Evolutionary conservation across 805 yeast species (phyloP).

Genomic region (Metschnikowia reukaufii): DNA sequence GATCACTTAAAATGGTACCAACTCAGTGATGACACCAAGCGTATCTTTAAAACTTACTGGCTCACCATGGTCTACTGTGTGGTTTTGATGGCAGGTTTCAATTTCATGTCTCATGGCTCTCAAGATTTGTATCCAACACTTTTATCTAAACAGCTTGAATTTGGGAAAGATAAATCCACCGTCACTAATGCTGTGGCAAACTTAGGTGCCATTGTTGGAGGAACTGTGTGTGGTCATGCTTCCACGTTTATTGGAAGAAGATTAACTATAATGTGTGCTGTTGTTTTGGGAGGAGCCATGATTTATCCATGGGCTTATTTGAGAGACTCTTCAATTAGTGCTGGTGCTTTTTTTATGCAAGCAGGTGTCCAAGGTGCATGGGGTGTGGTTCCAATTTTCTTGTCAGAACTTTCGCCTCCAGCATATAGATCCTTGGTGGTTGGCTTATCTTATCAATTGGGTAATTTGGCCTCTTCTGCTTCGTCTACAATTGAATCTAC

Average conservation of each 20-base stretch:
- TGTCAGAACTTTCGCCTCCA: constrained; percentile 55
- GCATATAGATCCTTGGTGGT: constrained; percentile 15
- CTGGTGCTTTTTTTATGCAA: constrained; percentile 63
- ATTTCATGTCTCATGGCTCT: constrained; percentile 45
- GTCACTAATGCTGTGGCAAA: constrained; percentile 43
- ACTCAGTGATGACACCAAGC: constrained; percentile 13
- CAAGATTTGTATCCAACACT: constrained; percentile 44
- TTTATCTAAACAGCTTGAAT: constrained; percentile 34
- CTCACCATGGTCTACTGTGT: constrained; percentile 56
- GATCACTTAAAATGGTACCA: constrained; percentile 15
- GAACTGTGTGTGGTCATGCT: constrained; percentile 46
- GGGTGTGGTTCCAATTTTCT: constrained; percentile 71
- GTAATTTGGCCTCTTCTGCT: constrained; percentile 71
- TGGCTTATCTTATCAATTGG: constrained; percentile 60
- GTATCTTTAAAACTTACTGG: constrained; percentile 54
- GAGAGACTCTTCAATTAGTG: constrained; percentile 43
- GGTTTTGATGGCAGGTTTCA: constrained; percentile 44
- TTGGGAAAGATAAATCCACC: constrained; percentile 32
- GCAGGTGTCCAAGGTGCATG: constrained; percentile 70
- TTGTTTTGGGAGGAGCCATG: constrained; percentile 39
- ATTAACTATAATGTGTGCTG: constrained; percentile 31
- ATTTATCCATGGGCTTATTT: constrained; percentile 33
- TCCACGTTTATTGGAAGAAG: constrained; percentile 41
- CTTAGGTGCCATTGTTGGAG: constrained; percentile 43
- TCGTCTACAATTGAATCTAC: constrained; percentile 70